Base-by-base conservation (phyloP, 768 basidiomycete species). In the Lactifluus hygrophoroides region DNA sequence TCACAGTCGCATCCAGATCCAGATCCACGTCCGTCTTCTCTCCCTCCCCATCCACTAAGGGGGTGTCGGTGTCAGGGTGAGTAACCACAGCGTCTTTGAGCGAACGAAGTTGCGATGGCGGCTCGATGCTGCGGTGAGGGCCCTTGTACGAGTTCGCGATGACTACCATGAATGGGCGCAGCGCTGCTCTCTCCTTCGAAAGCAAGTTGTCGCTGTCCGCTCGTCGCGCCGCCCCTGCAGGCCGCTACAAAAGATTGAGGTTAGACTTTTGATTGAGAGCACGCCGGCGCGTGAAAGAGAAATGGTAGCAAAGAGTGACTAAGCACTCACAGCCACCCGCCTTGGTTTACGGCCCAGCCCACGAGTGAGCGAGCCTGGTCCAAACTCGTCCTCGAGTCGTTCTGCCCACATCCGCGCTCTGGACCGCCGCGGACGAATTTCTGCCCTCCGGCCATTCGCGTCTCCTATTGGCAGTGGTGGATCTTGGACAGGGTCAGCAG, bases 331-430 rank as follows among this genome's bases (percentile, higher is more conserved):
- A 21, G 58, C 48, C 17, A 56, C 21, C 11, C 54, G 54, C 42
- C 54, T 54, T 25, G 62, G 62, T n/a, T 61, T 61, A 23, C 56
- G 57, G n/a, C 58, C 54, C 25, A 50, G 9, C n/a, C 62, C 62
- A 30, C 62, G 62, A 3, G 47, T 32, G 25, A 63, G 52, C 11
- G 49, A 54, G 19, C 62, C 62, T 13, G 62, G 58, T 13, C 62
- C 62, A 40, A 56, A 63, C 35, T 54, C 46, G 27, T 51, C 51
- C 40, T 63, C 59, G 23, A 63, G 62, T 28, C 52, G 42, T 30
- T 60, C 57, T 6, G 52, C 44, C 61, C 61, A 62, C 30, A 60
- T 47, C 23, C 47, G 42, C 30, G 25, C 53, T 21, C 53, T 44
- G 7, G 58, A 44, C 23, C 50, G 48, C 10, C 58, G 58, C 35